Conservation (phyloP, 2,329 filamentous ascomycete genomes). For the Pseudogymnoascus sp. region DNA sequence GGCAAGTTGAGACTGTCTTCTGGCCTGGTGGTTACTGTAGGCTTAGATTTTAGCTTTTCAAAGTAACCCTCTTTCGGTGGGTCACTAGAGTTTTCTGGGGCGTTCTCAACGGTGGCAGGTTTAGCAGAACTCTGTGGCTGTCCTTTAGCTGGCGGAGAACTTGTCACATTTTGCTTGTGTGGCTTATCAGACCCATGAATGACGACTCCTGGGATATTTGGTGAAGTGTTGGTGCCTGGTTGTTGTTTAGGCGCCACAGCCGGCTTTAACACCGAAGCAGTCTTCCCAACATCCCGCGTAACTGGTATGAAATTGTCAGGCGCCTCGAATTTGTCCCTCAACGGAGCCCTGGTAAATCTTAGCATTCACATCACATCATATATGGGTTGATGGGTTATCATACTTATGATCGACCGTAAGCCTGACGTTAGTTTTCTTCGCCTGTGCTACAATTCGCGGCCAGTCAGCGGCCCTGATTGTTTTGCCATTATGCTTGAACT, state of each 20-base stretch:
- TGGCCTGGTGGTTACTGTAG: neutral
- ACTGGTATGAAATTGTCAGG: constrained; percentile 6
- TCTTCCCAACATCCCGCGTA: neutral
- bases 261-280: neutral
- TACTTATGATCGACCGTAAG: constrained; percentile 18
- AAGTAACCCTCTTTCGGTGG: neutral
- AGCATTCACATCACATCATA: neutral
- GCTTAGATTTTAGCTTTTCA: neutral
- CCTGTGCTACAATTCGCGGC: constrained; percentile 20
- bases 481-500: constrained; percentile 31
- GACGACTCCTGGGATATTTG: neutral
- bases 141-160: neutral
- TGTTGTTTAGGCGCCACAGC: neutral
- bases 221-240: neutral
- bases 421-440: constrained; percentile 16
- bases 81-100: neutral
- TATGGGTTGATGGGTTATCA: neutral
- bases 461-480: constrained; percentile 23
- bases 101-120: neutral
- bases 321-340: constrained; percentile 10
- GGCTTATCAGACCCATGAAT: neutral
- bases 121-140: neutral
- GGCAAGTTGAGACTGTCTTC: constrained; percentile 1
- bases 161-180: neutral
- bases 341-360: neutral